Evolutionary conservation across 768 basidiomycete genomes (phyloP).

Genomic region (Chlorophyllum brunneum): DNA sequence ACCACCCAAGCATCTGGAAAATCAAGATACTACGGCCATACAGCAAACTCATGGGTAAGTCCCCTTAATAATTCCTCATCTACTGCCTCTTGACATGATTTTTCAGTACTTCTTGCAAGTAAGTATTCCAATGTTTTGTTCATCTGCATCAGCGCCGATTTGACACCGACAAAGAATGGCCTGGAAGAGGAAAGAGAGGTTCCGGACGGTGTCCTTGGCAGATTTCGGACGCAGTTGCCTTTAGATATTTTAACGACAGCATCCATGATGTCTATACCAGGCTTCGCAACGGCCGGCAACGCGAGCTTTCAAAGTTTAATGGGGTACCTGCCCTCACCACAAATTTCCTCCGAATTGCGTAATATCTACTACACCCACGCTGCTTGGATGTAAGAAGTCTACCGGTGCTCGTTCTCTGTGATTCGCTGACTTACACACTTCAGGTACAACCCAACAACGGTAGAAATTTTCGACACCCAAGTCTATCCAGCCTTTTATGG

Average conservation of each 20-base stretch:
- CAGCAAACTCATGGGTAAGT: constrained; percentile 73
- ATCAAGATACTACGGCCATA: constrained; percentile 72
- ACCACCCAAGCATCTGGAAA: constrained; percentile 66
- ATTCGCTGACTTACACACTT: not conserved
- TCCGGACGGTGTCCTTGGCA: constrained; percentile 36
- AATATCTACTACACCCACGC: constrained; percentile 62
- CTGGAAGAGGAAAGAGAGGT: constrained; percentile 40
- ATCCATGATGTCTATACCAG: constrained; percentile 59
- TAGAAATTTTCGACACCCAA: constrained; percentile 55
- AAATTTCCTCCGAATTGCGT: constrained; percentile 55
- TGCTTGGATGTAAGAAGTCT: constrained; percentile 57
- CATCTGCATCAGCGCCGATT: constrained; percentile 48
- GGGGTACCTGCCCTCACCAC: constrained; percentile 66
- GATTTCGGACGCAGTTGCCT: constrained; percentile 53
- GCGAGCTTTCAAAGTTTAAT: constrained; percentile 56
- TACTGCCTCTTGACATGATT: constrained; percentile 3
- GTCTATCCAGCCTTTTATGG: constrained; percentile 56
- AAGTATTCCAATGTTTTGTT: constrained; percentile 15
- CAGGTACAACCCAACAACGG: constrained; percentile 66
- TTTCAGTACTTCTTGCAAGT: constrained; percentile 72
- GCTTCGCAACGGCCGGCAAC: constrained; percentile 33
- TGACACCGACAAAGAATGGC: constrained; percentile 31
- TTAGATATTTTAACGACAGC: constrained; percentile 60
- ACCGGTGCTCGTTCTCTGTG: not conserved
- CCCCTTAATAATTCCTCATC: not conserved